A percentile compares a stretch with the other conserved stretches of the same genome.
These are phyloP conservation scores for Eutrema heterophyllum DNA, from an alignment of 345 rosid species.

Conservation along the genomic window DNA sequence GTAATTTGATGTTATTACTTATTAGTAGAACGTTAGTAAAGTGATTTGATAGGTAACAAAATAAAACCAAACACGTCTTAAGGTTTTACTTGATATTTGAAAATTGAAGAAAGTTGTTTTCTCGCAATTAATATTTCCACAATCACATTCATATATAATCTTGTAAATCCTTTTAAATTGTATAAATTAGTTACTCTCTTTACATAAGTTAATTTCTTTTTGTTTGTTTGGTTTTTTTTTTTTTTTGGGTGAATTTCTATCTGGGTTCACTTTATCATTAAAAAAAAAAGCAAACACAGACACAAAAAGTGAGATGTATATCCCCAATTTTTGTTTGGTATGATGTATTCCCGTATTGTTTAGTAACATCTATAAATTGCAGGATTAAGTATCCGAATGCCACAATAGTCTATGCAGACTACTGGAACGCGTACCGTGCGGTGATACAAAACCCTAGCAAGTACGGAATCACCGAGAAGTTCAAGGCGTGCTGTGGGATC, in stretches of 20 bases:
- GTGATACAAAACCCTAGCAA: conserved; percentile 45
- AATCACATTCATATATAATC: background rate
- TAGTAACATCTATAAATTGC: background rate
- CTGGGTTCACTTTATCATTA: too few species aligned
- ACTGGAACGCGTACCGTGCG: conserved; percentile 66
- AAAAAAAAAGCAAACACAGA: background rate
- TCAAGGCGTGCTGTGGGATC: conserved; percentile 80
- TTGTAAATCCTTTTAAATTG: background rate
- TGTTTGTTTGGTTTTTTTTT: too few species aligned
- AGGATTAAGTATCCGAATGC: conserved; percentile 54
- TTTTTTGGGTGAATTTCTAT: too few species aligned
- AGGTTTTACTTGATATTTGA: background rate
- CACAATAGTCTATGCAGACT: conserved; percentile 61
- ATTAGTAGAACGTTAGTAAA: background rate
- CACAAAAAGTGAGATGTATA: background rate
- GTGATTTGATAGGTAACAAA: background rate
- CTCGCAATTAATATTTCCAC: background rate
- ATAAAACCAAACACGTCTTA: background rate
- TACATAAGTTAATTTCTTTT: too few species aligned
- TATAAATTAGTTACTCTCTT: background rate
- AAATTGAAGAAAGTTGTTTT: background rate
- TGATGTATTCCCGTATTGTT: background rate
- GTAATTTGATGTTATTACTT: too few species aligned
- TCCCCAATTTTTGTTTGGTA: too few species aligned
- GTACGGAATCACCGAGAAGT: conserved; percentile 61